These are phyloP conservation scores for Rhynchospora tenuis DNA, from an alignment of 176 grass and related monocot species.

Conservation along the genomic window DNA sequence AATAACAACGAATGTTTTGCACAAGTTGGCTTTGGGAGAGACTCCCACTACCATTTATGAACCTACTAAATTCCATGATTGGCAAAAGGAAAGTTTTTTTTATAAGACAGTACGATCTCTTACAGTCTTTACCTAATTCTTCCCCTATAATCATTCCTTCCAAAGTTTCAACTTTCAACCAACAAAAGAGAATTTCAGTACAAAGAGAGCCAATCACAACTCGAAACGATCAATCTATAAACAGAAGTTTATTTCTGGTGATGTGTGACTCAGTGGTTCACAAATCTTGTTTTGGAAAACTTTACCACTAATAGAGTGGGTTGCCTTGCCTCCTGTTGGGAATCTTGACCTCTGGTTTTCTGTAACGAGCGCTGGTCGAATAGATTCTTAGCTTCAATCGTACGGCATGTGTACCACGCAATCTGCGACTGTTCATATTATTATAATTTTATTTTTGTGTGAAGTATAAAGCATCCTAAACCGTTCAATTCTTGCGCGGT, in stretches of 20 bases:
- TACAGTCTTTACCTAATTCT: background rate
- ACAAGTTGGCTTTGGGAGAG: background rate
- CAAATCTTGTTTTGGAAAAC: background rate
- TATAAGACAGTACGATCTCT: background rate
- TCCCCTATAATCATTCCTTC: background rate
- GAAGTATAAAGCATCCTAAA: too few relatives aligned
- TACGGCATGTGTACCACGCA: too few relatives aligned
- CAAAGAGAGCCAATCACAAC: background rate
- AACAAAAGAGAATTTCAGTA: background rate
- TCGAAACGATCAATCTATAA: background rate
- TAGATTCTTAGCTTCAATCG: background rate
- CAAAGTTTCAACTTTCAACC: background rate
- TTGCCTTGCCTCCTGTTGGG: background rate
- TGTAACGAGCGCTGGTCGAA: background rate
- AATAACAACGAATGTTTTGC: too few relatives aligned
- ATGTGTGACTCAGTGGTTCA: background rate
- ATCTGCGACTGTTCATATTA: too few relatives aligned
- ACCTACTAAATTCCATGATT: background rate
- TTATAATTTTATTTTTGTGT: too few relatives aligned
- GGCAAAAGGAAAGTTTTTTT: background rate
- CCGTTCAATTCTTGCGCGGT: too few relatives aligned
- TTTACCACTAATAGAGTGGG: too few relatives aligned
- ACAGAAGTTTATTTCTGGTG: background rate
- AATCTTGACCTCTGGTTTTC: background rate
- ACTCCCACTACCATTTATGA: background rate